Conservation (phyloP, 768 basidiomycete species). For the Amanita phalloides region DNA sequence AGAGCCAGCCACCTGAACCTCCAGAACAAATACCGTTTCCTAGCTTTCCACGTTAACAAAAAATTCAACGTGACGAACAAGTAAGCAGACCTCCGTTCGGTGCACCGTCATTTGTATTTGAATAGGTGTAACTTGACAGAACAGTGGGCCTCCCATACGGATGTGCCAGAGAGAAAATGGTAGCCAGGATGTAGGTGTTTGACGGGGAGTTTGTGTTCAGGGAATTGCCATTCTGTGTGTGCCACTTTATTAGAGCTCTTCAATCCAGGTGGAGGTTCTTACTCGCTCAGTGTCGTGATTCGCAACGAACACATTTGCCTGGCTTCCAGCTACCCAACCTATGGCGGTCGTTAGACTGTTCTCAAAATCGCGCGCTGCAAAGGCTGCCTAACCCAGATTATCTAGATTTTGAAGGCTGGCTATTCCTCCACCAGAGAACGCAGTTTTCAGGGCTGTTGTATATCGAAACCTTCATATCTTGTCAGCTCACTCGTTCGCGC, state of each 20-base stretch:
- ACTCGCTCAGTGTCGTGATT: conserved; percentile 66
- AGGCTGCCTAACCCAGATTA: conserved; percentile 25
- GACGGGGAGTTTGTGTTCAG: conserved; percentile 49
- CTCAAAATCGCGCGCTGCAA: neutral
- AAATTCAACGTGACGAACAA: neutral
- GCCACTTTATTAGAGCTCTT: neutral
- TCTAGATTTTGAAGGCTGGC: conserved; percentile 41
- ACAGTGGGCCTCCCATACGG: conserved; percentile 58
- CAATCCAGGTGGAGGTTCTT: conserved; percentile 1
- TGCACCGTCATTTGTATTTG: conserved; percentile 40
- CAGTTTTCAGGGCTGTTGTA: conserved; percentile 36
- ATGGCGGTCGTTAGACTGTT: neutral
- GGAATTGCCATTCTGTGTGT: conserved; percentile 34
- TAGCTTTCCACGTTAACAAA: conserved; percentile 7
- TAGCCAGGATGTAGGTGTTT: conserved; percentile 53
- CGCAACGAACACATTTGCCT: conserved; percentile 55
- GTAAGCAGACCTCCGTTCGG: conserved; percentile 40
- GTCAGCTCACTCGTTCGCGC: neutral
- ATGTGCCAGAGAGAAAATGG: conserved; percentile 56
- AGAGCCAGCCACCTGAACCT: conserved; percentile 52
- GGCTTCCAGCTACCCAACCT: conserved; percentile 48
- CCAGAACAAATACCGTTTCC: conserved; percentile 40
- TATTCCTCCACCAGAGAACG: conserved; percentile 42
- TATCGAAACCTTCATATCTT: conserved; percentile 41
- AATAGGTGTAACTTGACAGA: conserved; percentile 46